Evolutionary conservation across 129 eudicot genomes (phyloP).

Genomic region (Lactuca sativa): DNA sequence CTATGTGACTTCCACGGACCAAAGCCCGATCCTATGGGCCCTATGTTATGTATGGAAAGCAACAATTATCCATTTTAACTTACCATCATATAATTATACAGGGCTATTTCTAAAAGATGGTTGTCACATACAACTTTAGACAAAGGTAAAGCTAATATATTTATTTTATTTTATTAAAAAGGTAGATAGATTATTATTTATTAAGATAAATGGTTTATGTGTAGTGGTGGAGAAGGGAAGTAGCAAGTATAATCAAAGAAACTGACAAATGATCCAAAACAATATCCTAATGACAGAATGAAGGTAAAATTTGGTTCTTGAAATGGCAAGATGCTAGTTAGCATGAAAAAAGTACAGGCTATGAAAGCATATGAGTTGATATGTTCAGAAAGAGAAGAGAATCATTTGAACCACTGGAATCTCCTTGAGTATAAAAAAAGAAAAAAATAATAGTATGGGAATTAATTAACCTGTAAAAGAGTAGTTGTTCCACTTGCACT

Average conservation of each 20-base stretch:
- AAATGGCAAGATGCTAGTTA: constrained; percentile 29
- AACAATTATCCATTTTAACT: no score
- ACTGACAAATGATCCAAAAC: constrained; percentile 8
- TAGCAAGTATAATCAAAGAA: constrained; percentile 7
- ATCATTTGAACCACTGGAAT: no score
- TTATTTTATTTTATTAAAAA: neutral
- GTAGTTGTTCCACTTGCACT: constrained; percentile 98
- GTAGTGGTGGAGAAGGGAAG: neutral
- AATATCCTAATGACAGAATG: constrained; percentile 20
- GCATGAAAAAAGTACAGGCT: constrained; percentile 32
- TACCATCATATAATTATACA: no score
- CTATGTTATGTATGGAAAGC: no score
- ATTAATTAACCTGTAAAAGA: constrained; percentile 25
- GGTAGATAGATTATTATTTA: neutral
- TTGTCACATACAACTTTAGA: no score
- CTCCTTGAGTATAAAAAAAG: no score
- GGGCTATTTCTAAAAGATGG: no score
- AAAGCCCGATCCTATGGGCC: no score
- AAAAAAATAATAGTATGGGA: no score
- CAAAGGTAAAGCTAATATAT: no score
- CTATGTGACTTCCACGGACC: no score
- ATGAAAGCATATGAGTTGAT: constrained; percentile 20
- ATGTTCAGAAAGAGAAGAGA: constrained; percentile 36
- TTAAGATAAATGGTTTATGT: no score
- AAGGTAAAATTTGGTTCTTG: constrained; percentile 22